Conservation (phyloP, 2,329 filamentous ascomycete genomes). For the Colletotrichum sp. region DNA sequence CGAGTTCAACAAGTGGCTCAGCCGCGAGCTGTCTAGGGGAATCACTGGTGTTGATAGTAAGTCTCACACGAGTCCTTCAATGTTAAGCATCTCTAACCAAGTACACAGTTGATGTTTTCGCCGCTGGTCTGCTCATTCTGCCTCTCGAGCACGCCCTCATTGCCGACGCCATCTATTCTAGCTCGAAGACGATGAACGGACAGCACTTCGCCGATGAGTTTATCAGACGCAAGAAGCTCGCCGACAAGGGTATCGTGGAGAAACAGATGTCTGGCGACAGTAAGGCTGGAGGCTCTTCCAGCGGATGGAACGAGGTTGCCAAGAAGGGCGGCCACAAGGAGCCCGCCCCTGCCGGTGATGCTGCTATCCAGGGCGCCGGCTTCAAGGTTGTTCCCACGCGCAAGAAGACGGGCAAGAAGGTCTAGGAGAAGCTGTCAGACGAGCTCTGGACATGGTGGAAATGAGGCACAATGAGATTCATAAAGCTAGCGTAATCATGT, state of each 20-base stretch:
- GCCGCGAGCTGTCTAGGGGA: conserved; percentile 78
- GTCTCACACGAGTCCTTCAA: conserved; percentile 28
- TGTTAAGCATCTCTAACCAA: conserved; percentile 33
- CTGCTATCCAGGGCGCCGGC: conserved; percentile 56
- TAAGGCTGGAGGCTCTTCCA: conserved; percentile 46
- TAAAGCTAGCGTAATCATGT: neutral
- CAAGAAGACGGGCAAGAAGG: conserved; percentile 86
- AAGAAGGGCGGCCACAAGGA: conserved; percentile 78
- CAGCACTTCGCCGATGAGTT: conserved; percentile 95
- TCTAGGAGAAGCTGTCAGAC: conserved; percentile 34
- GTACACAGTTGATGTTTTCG: conserved; percentile 76
- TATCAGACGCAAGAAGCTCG: conserved; percentile 88
- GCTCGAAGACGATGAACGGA: conserved; percentile 88
- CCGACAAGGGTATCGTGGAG: conserved; percentile 88
- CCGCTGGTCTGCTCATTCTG: conserved; percentile 75
- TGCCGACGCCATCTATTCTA: conserved; percentile 86
- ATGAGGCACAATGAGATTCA: neutral
- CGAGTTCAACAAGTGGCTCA: conserved; percentile 94
- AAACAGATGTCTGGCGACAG: conserved; percentile 67
- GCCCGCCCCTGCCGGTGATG: conserved; percentile 42
- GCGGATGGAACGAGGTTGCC: conserved; percentile 92
- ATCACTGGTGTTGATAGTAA: conserved; percentile 61
- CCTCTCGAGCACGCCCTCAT: conserved; percentile 83
- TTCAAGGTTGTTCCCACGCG: conserved; percentile 93
- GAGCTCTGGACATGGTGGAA: neutral